Base-by-base conservation (phyloP, 345 rosid genomes). In the Sisymbrium altissimum region DNA sequence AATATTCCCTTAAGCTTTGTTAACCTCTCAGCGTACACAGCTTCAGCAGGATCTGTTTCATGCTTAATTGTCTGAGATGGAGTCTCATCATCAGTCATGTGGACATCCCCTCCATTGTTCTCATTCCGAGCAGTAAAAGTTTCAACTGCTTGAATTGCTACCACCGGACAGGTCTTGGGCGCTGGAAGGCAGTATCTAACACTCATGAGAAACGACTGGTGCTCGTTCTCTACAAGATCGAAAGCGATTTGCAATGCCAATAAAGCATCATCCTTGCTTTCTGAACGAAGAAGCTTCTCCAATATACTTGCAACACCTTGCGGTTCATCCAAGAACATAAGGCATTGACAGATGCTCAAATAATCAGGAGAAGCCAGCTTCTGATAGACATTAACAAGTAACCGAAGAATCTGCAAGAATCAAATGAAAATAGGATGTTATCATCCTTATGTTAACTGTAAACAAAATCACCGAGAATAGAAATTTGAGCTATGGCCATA, bases 161-260 rank as follows among this genome's bases (percentile, higher is more conserved):
- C 97, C 52, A 79, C 67, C 73, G 85, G 74, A 38, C 71, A 84
- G 57, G 87, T 43, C 74, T 86, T 96, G 15, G 93, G 93, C 46
- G 74, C 79, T 38, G 97, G 82, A 68, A 96, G 93, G 54, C 83
- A 89, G 79, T 87, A 87, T 81, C 93, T 86, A 45, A 96, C 96
- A 80, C 89, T 92, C 73, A 96, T 70, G 64, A 96, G 96, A 86
- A 96, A 92, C 71, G 98, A 97, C 78, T 92, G 98, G 80, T 88
- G 96, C 84, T 96, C 99, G 59, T 92, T 96, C 89, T 96, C 98
- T 43, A 91, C 91, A 69, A 96, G 98, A 80, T 96, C 98, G 78
- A 96, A 96, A 18, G 97, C 93, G 66, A 96, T 81, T 83, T 96
- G 99, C 74, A 87, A 87, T 70, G 99, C 95, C 70, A 89, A 75